phyloP scores from a whole-genome alignment of 208 protist genomes.

The Leptomonas pyrrhocoris region DNA sequence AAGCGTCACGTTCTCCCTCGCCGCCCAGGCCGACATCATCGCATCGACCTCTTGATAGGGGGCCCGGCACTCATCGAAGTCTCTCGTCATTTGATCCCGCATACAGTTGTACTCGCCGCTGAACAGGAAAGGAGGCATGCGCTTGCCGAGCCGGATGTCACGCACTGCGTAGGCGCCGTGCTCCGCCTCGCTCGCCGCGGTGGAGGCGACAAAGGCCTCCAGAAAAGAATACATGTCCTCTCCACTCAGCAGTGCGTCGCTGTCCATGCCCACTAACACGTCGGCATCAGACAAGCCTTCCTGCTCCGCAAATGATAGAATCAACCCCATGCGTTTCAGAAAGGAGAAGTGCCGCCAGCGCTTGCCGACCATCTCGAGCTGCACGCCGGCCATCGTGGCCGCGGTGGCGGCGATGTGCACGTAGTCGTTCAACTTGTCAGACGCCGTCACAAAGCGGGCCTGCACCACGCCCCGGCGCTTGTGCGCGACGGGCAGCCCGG shows the following conservation, averaged over 20 bases:
- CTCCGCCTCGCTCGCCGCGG: constrained; percentile 7
- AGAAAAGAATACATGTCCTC: constrained; percentile 16
- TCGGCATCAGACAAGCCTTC: constrained; percentile 16
- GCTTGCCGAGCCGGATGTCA: constrained; percentile 10
- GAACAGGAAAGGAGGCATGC: constrained; percentile 6
- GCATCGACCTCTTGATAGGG: neutral
- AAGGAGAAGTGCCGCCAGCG: constrained; percentile 8
- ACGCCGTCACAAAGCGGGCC: constrained; percentile 12
- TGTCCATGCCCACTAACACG: constrained; percentile 19
- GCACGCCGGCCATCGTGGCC: constrained; percentile 18
- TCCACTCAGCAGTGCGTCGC: constrained; percentile 14
- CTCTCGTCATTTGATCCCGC: constrained; percentile 5
- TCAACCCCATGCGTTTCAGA: constrained; percentile 4
- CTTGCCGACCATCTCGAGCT: constrained; percentile 10
- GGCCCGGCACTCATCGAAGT: neutral
- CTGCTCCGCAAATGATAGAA: constrained; percentile 11
- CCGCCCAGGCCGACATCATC: neutral
- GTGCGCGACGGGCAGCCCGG: constrained; percentile 3
- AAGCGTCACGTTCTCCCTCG: neutral
- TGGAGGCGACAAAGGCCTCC: constrained; percentile 17
- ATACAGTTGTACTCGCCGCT: constrained; percentile 11
- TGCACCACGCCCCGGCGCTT: neutral
- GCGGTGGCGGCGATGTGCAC: constrained; percentile 19
- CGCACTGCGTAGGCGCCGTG: constrained; percentile 13
- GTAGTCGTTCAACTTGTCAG: constrained; percentile 11